These are phyloP conservation scores for Entomophthora muscae DNA, from an alignment of 371 early-diverging fungal species.

Conservation along the genomic window DNA sequence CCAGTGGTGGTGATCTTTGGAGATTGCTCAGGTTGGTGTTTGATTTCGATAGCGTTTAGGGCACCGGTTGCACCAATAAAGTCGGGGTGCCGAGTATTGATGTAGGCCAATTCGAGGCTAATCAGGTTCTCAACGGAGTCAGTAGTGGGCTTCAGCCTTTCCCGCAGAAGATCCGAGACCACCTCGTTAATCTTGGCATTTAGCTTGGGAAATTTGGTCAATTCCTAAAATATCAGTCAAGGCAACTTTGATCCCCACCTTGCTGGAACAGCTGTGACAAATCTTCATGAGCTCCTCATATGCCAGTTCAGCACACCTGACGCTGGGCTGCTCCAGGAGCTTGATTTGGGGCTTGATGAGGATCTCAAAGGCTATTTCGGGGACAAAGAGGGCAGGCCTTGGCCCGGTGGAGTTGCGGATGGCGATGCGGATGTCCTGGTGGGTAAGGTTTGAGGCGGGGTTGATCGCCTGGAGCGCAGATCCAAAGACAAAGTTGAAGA, in stretches of 20 bases:
- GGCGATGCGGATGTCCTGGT: constrained; percentile 69
- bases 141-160: constrained; percentile 49
- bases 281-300: constrained; percentile 78
- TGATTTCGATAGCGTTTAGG: constrained; percentile 32
- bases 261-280: constrained; percentile 65
- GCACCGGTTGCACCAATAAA: constrained; percentile 66
- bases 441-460: constrained; percentile 56
- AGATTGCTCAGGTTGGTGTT: constrained; percentile 15
- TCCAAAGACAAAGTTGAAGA: constrained; percentile 72
- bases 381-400: constrained; percentile 71
- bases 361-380: constrained; percentile 77
- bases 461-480: constrained; percentile 54
- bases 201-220: constrained; percentile 61
- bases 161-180: constrained; percentile 59
- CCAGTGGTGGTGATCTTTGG: constrained; percentile 2
- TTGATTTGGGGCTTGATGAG: constrained; percentile 69
- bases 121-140: constrained; percentile 64
- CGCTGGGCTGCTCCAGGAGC: constrained; percentile 58
- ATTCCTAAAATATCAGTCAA: constrained; percentile 21
- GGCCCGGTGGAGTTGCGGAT: constrained; percentile 84
- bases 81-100: constrained; percentile 86
- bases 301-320: constrained; percentile 68
- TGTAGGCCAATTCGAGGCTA: constrained; percentile 70
- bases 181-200: constrained; percentile 57
- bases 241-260: constrained; percentile 16